Percentiles rank a stretch among this genome's conserved stretches.
These are phyloP conservation scores for Saturnispora kantuleensis DNA, from an alignment of 805 yeast genomes.

Conservation along the genomic window DNA sequence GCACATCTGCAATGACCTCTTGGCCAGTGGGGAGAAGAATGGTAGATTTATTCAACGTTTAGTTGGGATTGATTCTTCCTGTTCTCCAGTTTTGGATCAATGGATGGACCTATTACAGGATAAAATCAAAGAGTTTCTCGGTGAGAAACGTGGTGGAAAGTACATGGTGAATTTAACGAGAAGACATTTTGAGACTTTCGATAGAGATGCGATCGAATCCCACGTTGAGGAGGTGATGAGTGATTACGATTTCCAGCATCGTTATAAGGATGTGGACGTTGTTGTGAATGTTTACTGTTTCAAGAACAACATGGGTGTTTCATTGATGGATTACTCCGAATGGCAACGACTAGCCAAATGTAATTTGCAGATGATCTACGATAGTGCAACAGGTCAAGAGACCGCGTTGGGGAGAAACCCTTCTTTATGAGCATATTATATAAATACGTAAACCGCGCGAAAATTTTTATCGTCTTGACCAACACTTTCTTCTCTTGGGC, in stretches of 20 bases:
- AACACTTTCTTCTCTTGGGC: conserved; percentile 18
- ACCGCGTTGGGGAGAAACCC: conserved; percentile 7
- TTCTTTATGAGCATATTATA: too few species aligned
- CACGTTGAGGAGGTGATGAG: conserved; percentile 32
- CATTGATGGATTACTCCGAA: conserved; percentile 59
- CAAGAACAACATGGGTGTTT: conserved; percentile 71
- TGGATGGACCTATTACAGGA: conserved; percentile 37
- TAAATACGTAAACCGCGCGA: not conserved
- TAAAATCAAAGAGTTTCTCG: conserved; percentile 13
- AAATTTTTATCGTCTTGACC: not conserved
- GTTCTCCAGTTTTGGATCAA: conserved; percentile 62
- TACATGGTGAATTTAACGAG: conserved; percentile 78
- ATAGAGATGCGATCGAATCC: conserved; percentile 63
- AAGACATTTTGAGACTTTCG: conserved; percentile 68
- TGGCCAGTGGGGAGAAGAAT: conserved; percentile 40
- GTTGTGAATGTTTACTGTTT: conserved; percentile 79
- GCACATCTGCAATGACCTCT: conserved; percentile 51
- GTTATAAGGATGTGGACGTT: conserved; percentile 69
- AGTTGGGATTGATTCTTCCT: conserved; percentile 71
- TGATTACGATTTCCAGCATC: conserved; percentile 54
- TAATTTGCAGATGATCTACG: conserved; percentile 77
- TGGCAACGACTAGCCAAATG: conserved; percentile 55
- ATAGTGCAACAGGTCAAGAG: conserved; percentile 24
- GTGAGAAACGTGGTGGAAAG: conserved; percentile 5
- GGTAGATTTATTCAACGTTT: conserved; percentile 71